Percentiles rank a stretch among this genome's conserved stretches.
phyloP scores from a whole-genome alignment of 106 monocot genomes.

The Dactylorhiza incarnata region DNA sequence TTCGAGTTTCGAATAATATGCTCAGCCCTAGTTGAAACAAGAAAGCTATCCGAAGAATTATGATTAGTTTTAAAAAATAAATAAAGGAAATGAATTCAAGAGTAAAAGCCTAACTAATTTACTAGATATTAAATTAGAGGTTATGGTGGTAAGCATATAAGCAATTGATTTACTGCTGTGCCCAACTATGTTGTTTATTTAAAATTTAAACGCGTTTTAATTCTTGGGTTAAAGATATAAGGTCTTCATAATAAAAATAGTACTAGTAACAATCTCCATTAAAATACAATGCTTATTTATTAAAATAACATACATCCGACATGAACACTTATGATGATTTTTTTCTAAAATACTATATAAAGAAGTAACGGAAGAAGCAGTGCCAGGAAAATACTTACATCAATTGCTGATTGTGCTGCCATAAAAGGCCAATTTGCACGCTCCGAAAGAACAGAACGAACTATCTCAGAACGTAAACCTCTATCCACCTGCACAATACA shows the following conservation, averaged over 20 bases:
- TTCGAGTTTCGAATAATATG: no score
- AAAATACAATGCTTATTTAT: neutral
- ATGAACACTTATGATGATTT: neutral
- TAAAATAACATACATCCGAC: neutral
- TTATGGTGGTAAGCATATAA: neutral
- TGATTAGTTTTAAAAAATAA: neutral
- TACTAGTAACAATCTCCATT: neutral
- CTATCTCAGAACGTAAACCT: constrained; percentile 57
- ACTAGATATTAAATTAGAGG: neutral
- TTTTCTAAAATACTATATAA: neutral
- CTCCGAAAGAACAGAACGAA: constrained; percentile 55
- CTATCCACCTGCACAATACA: constrained; percentile 45
- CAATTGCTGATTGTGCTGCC: constrained; percentile 47
- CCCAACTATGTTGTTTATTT: neutral
- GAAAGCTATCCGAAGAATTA: neutral
- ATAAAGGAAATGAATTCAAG: neutral
- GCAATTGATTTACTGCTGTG: neutral
- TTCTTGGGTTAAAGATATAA: neutral
- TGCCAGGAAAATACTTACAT: constrained; percentile 27
- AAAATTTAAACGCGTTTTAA: neutral
- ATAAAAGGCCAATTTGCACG: constrained; percentile 62
- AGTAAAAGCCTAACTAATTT: neutral
- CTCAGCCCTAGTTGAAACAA: no score
- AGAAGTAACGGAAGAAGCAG: neutral
- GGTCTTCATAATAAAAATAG: neutral